phyloP scores from a whole-genome alignment of 1,284 basidiomycete species.

The Austroboletus niveus region DNA sequence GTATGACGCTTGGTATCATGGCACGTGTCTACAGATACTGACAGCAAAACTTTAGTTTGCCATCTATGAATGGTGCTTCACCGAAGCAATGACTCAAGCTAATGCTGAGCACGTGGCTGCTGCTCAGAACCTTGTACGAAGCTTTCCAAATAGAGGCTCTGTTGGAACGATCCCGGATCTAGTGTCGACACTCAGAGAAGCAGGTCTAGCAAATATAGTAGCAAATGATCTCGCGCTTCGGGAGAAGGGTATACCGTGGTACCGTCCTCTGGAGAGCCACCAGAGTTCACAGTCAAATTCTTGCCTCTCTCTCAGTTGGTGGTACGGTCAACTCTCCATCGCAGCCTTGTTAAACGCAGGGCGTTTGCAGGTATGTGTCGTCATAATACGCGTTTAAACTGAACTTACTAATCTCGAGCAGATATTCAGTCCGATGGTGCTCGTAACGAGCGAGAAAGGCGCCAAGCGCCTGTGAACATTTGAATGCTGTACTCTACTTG shows the following conservation, averaged over 20 bases:
- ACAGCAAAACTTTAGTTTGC: slow-evolving; percentile 8
- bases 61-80: slow-evolving; percentile 14
- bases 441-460: slow-evolving; percentile 6
- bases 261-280: slow-evolving; percentile 8
- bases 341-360: slow-evolving; percentile 9
- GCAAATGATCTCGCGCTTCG: slow-evolving; percentile 6
- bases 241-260: slow-evolving; percentile 9
- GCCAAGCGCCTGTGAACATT: background rate
- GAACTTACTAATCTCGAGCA: background rate
- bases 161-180: slow-evolving; percentile 3
- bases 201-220: slow-evolving; percentile 6
- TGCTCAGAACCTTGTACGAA: slow-evolving; percentile 1
- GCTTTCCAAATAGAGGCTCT: slow-evolving; percentile 4
- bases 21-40: background rate
- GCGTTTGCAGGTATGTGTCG: slow-evolving; percentile 3
- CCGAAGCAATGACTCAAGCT: slow-evolving; percentile 4
- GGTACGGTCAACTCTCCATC: slow-evolving; percentile 11
- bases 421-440: slow-evolving; percentile 10
- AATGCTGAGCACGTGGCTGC: slow-evolving; percentile 5
- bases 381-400: background rate
- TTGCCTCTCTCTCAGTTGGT: slow-evolving; percentile 9
- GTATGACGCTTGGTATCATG: background rate
- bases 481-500: background rate
- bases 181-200: background rate
- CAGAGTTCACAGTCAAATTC: background rate